A percentile compares a stretch with the other conserved stretches of the same genome.
Evolutionary conservation across 257 asterid species (phyloP).

Genomic region (Solanum lycopersicoides): DNA sequence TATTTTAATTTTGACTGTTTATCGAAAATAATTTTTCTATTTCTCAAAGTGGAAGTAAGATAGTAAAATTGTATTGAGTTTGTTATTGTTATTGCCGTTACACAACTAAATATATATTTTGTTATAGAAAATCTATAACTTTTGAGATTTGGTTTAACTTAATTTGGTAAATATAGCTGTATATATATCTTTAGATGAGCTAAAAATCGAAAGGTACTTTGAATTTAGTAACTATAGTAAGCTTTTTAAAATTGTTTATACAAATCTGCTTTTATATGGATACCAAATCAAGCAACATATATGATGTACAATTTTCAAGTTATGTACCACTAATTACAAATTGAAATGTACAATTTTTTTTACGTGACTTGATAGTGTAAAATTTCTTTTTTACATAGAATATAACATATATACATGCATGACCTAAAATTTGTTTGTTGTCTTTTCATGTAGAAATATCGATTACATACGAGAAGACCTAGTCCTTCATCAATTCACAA

Average conservation of each 20-base stretch:
- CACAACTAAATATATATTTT: neutral
- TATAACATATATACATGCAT: neutral
- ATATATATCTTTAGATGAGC: neutral
- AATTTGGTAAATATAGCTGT: neutral
- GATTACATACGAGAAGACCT: conserved; percentile 57
- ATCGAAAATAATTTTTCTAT: neutral
- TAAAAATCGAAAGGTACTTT: neutral
- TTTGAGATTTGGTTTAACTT: neutral
- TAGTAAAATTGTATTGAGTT: neutral
- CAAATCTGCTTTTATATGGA: neutral
- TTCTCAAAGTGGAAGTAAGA: neutral
- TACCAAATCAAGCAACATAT: neutral
- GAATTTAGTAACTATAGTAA: neutral
- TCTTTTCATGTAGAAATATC: conserved; percentile 29
- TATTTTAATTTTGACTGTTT: neutral
- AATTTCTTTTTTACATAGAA: neutral
- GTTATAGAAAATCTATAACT: neutral
- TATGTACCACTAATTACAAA: neutral
- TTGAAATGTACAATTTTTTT: too few species aligned
- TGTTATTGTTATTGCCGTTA: neutral
- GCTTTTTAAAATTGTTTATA: neutral
- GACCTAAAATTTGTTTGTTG: neutral
- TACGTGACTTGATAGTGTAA: neutral
- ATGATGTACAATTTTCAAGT: neutral
- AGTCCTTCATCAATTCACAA: conserved; percentile 21